A percentile compares a stretch with the other conserved stretches of the same genome.
phyloP scores from a whole-genome alignment of 1,284 basidiomycete species.

The Gymnopus androsaceus region DNA sequence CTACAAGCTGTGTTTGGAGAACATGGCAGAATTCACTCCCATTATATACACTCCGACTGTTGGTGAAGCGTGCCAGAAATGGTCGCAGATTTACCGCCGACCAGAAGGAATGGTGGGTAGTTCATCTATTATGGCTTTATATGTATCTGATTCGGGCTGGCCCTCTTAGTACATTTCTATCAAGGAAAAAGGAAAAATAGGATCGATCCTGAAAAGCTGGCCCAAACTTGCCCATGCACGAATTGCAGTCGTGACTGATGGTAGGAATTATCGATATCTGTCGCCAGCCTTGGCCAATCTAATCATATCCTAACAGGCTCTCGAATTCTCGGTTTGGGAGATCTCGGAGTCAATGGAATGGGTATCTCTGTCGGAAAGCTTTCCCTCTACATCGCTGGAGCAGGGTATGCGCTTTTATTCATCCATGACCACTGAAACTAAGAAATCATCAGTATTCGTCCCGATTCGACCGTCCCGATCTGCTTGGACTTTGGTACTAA shows the following conservation, averaged over 20 bases:
- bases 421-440: conserved; percentile 4
- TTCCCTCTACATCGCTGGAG: conserved; percentile 88
- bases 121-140: neutral
- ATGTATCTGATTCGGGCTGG: conserved; percentile 8
- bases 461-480: conserved; percentile 84
- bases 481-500: conserved; percentile 88
- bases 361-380: conserved; percentile 94
- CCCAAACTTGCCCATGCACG: conserved; percentile 72
- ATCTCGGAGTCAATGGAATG: conserved; percentile 88
- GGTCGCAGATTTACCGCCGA: conserved; percentile 78
- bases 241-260: conserved; percentile 88
- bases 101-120: conserved; percentile 74
- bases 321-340: conserved; percentile 90
- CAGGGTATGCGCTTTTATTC: conserved; percentile 52
- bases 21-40: conserved; percentile 79
- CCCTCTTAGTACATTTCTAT: conserved; percentile 82
- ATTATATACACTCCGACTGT: conserved; percentile 91
- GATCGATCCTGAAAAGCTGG: conserved; percentile 75
- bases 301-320: conserved; percentile 50
- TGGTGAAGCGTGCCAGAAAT: conserved; percentile 88
- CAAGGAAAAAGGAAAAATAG: conserved; percentile 82
- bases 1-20: conserved; percentile 66
- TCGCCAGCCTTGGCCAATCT: neutral
- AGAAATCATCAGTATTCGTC: conserved; percentile 66
- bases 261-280: conserved; percentile 34